A percentile compares a stretch with the other conserved stretches of the same genome.
Evolutionary conservation across 2,329 filamentous ascomycete genomes (phyloP).

Genomic region (Fusarium nisikadoi): DNA sequence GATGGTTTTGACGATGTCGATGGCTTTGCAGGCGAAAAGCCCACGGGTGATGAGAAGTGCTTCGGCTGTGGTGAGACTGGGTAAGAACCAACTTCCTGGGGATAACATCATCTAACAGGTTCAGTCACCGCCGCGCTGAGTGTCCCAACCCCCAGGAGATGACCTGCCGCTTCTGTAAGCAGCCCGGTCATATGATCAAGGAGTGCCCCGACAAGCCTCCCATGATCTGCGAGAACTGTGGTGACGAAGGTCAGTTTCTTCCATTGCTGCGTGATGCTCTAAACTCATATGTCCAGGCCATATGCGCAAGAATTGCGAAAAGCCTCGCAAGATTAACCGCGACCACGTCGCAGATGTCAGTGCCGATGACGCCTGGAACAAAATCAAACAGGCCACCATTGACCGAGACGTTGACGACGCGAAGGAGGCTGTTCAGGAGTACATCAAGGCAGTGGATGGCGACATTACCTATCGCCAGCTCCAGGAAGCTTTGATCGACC

Average conservation of each 20-base stretch:
- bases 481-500: conserved; percentile 67
- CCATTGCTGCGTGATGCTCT: background rate
- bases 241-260: conserved; percentile 62
- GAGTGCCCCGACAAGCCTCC: conserved; percentile 72
- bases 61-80: conserved; percentile 52
- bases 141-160: conserved; percentile 49
- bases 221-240: conserved; percentile 69
- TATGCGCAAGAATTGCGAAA: conserved; percentile 64
- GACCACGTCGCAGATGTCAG: conserved; percentile 59
- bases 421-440: conserved; percentile 68
- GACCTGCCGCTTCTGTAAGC: conserved; percentile 58
- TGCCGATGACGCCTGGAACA: conserved; percentile 67
- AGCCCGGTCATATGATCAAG: conserved; percentile 64
- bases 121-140: conserved; percentile 49
- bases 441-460: conserved; percentile 67
- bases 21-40: conserved; percentile 4
- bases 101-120: background rate
- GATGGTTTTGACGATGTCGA: conserved; percentile 8
- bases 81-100: conserved; percentile 34
- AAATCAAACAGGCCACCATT: conserved; percentile 62
- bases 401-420: conserved; percentile 71
- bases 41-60: conserved; percentile 40
- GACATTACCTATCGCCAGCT: conserved; percentile 68
- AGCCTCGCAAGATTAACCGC: conserved; percentile 68
- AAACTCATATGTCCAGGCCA: conserved; percentile 60